These are phyloP conservation scores for Leccinum pellstonianum DNA, from an alignment of 768 basidiomycete species.

Conservation along the genomic window DNA sequence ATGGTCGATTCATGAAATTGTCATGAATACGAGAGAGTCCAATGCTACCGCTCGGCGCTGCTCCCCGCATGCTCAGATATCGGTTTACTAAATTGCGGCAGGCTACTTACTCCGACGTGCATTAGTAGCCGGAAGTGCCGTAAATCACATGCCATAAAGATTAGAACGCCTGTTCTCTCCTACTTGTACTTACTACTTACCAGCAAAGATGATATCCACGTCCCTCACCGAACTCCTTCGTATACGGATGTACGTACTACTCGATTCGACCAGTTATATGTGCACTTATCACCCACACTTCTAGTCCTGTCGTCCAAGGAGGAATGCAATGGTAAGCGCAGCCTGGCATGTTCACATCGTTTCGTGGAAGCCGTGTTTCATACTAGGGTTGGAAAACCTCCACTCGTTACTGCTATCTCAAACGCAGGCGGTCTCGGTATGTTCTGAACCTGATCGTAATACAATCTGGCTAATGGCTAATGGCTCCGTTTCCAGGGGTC, in stretches of 20 bases:
- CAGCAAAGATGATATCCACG: slow-evolving; percentile 44
- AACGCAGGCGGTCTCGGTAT: slow-evolving; percentile 79
- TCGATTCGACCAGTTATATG: not conserved
- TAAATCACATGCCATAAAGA: not conserved
- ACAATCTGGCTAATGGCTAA: not conserved
- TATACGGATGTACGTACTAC: slow-evolving; percentile 59
- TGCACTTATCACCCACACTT: not conserved
- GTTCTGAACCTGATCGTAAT: slow-evolving; percentile 11
- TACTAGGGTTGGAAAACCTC: slow-evolving; percentile 74
- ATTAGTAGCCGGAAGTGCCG: not conserved
- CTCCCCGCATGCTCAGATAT: too few relatives aligned
- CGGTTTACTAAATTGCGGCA: not conserved
- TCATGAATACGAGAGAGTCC: too few relatives aligned
- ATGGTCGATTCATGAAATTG: too few relatives aligned
- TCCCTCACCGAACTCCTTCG: slow-evolving; percentile 61
- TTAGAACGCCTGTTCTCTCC: not conserved
- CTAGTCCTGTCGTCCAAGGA: slow-evolving; percentile 78
- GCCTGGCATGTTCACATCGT: not conserved
- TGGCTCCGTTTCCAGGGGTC: slow-evolving; percentile 48
- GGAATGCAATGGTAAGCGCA: slow-evolving; percentile 81
- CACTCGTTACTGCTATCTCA: slow-evolving; percentile 73
- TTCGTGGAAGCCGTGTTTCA: not conserved
- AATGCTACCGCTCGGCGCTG: too few relatives aligned
- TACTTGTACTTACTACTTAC: too few relatives aligned
- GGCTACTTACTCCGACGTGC: too few relatives aligned